Base-by-base conservation (phyloP, 169 alveolate genomes). In the Cryptosporidium viatorum region DNA sequence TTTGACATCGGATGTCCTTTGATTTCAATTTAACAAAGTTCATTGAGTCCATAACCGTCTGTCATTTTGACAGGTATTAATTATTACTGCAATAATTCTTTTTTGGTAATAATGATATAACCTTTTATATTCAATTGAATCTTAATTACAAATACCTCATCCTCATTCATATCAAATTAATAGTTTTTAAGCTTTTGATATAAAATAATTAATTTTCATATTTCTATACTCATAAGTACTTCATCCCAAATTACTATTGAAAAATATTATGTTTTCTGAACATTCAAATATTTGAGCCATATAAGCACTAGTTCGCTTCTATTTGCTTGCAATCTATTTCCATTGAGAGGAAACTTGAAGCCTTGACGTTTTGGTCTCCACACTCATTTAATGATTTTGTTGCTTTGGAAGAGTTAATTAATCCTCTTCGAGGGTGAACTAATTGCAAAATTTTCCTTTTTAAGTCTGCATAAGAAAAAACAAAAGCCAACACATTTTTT, bases 1-100 rank as follows among this genome's bases (percentile, higher is more conserved):
- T 21, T 80, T 41, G 89, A 80, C 51, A 37, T 80, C 9, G 89
- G 89, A 60, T 80, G 89, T 45, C 89, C 73, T 14, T 16, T 80
- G 14, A 80, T 80, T 43, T 80, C 89, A 31, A 80, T 67, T 37
- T 80, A 35, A 67, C 55, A 48, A n/a, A 5, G 6, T 39, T n/a
- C 41, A 12, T 12, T 29, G 69, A 70, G 4, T 23, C 39, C 29
- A 3, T 0, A 7, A 23, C 9, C 3, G 18, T 35, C 21, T 23
- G 33, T 12, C 37, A 26, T 21, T 55, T n/a, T 55, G 35, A 55
- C 37, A 4, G 29, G 18, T 12, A 26, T n/a, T 23, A n/a, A 55
- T n/a, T 55, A 55, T 55, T 55, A n/a, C 14, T 55, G 8, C 67
- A 55, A n/a, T 26, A 23, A n/a, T 5, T 51, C 67, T 55, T 26